A percentile compares a stretch with the other conserved stretches of the same genome.
Evolutionary conservation across 176 grass and related monocot species (phyloP).

Genomic region (Pharus latifolius): DNA sequence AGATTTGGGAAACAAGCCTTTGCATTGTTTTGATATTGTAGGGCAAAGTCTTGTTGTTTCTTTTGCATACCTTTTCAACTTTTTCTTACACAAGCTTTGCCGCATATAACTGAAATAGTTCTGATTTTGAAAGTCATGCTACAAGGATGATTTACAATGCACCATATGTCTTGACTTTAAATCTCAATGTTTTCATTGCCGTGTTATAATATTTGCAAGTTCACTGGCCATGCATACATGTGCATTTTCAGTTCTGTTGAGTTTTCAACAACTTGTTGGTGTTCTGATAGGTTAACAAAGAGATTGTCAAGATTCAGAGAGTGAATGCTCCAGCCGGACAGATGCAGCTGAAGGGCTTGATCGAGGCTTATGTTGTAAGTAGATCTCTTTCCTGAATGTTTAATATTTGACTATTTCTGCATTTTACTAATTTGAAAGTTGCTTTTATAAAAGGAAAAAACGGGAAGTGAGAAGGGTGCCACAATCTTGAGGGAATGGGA

Average conservation of each 20-base stretch:
- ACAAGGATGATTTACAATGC: background rate
- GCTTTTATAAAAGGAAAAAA: conserved; percentile 72
- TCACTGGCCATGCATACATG: no score
- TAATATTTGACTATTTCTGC: background rate
- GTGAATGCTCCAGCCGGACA: conserved; percentile 98
- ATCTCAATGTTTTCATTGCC: background rate
- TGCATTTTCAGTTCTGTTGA: background rate
- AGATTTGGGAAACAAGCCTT: no score
- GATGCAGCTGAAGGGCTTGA: conserved; percentile 98
- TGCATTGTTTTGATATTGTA: no score
- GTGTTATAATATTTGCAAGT: no score
- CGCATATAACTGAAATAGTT: background rate
- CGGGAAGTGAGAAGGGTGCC: conserved; percentile 78
- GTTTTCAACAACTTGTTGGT: background rate
- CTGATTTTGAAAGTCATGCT: background rate
- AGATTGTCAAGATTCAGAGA: conserved; percentile 99
- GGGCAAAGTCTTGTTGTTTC: background rate
- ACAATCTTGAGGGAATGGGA: conserved; percentile 89
- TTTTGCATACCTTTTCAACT: background rate
- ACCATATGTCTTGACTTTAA: background rate
- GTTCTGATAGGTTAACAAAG: conserved; percentile 80
- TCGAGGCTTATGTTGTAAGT: conserved; percentile 95
- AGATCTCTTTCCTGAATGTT: background rate
- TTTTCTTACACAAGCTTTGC: background rate
- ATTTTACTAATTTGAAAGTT: background rate